Percentiles rank a stretch among this genome's conserved stretches.
These are phyloP conservation scores for Eucalyptus viminalis DNA, from an alignment of 345 rosid genomes.

Conservation along the genomic window DNA sequence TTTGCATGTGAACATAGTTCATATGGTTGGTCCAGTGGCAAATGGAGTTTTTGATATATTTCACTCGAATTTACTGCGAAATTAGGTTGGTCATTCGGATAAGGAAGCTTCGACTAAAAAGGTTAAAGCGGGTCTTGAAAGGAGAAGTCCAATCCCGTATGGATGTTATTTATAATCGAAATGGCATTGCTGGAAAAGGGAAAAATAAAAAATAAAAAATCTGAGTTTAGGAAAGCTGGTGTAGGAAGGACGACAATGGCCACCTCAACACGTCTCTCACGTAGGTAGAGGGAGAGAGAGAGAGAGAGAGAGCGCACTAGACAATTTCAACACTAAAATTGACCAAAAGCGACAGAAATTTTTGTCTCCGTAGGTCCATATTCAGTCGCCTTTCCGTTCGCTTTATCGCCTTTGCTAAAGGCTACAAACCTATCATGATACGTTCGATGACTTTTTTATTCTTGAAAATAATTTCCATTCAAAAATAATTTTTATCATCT, in stretches of 20 bases:
- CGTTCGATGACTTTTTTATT: no score
- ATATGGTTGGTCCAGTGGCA: not conserved
- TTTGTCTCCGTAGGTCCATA: not conserved
- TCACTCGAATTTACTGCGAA: not conserved
- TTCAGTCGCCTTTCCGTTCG: not conserved
- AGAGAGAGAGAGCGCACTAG: not conserved
- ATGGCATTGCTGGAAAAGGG: not conserved
- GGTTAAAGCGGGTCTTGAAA: not conserved
- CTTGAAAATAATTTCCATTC: no score
- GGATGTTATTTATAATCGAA: not conserved
- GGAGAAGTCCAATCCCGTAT: not conserved
- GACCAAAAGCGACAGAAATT: no score
- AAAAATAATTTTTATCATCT: no score
- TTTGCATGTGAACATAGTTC: not conserved
- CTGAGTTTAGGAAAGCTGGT: not conserved
- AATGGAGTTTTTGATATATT: not conserved
- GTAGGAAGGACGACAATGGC: not conserved
- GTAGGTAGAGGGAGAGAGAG: not conserved
- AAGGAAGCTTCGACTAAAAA: not conserved
- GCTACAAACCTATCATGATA: not conserved
- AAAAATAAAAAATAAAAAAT: not conserved
- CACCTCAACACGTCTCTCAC: not conserved
- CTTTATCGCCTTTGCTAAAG: not conserved
- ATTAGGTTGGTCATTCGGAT: not conserved
- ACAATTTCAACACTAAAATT: not conserved